Percentiles rank a stretch among this genome's conserved stretches.
Evolutionary conservation across 257 asterid genomes (phyloP).

Genomic region (Solanum chiquidenum): DNA sequence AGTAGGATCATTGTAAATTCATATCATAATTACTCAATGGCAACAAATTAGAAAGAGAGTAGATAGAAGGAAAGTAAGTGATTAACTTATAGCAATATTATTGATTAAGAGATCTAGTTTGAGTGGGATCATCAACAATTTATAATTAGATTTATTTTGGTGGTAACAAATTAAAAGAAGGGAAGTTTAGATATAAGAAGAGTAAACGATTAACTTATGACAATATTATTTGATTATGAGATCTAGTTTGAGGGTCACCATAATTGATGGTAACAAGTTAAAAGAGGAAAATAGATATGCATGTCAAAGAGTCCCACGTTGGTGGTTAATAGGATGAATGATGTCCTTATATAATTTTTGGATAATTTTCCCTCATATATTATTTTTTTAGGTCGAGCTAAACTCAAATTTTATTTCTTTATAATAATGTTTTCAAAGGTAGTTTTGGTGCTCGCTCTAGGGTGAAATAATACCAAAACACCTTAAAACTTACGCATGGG

Average conservation of each 20-base stretch:
- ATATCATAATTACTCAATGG: not conserved
- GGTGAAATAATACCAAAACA: too few species aligned
- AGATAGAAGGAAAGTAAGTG: not conserved
- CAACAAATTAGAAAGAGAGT: not conserved
- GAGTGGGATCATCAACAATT: not conserved
- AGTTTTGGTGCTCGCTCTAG: not conserved
- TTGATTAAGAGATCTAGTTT: not conserved
- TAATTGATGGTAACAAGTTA: not conserved
- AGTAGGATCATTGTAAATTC: not conserved
- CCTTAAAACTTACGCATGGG: not conserved
- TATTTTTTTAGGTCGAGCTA: not conserved
- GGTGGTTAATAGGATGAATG: not conserved
- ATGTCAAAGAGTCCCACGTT: not conserved
- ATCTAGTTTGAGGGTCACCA: not conserved
- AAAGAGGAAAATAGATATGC: not conserved
- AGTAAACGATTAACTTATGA: not conserved
- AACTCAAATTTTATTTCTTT: too few species aligned
- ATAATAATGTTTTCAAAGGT: too few species aligned
- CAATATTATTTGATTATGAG: not conserved
- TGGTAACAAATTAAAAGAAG: not conserved
- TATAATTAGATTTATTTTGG: not conserved
- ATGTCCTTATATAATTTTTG: not conserved
- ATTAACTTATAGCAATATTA: not conserved
- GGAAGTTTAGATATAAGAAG: not conserved
- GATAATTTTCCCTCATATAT: not conserved